Evolutionary conservation across 225 moss, liverwort and hornwort species (phyloP).

Genomic region (Takakia lepidozioides): DNA sequence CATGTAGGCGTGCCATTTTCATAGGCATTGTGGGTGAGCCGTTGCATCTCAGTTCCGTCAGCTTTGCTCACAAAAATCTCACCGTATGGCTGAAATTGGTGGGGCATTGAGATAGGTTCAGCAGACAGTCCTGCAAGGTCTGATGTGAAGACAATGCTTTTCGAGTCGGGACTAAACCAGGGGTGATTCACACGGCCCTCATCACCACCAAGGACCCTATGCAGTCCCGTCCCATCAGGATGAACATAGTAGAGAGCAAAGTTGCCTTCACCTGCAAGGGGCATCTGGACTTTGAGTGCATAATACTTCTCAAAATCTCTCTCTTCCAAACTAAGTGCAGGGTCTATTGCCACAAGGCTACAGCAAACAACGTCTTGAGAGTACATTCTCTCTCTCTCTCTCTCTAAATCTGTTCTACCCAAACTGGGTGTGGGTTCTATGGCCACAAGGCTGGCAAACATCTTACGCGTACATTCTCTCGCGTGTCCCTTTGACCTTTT

Average conservation of each 20-base stretch:
- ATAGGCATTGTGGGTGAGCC: slow-evolving; percentile 57
- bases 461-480: too few relatives aligned
- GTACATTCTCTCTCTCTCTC: too few relatives aligned
- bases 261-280: too few relatives aligned
- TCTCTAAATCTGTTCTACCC: too few relatives aligned
- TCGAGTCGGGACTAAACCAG: slow-evolving; percentile 63
- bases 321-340: too few relatives aligned
- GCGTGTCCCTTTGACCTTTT: too few relatives aligned
- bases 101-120: slow-evolving; percentile 52
- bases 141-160: slow-evolving; percentile 38
- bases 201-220: slow-evolving; percentile 32
- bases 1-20: slow-evolving; percentile 73
- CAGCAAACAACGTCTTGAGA: too few relatives aligned
- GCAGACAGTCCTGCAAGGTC: slow-evolving; percentile 65
- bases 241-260: slow-evolving; percentile 38
- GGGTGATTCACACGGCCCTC: slow-evolving; percentile 42
- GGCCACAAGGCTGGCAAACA: too few relatives aligned
- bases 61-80: slow-evolving; percentile 50
- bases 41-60: slow-evolving; percentile 53
- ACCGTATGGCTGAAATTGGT: slow-evolving; percentile 42
- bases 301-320: too few relatives aligned
- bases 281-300: too few relatives aligned
- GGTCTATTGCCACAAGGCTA: too few relatives aligned
- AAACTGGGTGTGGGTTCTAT: too few relatives aligned
- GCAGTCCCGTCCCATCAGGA: slow-evolving; percentile 70